These are phyloP conservation scores for Eucalyptus erythrocorys DNA, from an alignment of 345 rosid species.

Conservation along the genomic window DNA sequence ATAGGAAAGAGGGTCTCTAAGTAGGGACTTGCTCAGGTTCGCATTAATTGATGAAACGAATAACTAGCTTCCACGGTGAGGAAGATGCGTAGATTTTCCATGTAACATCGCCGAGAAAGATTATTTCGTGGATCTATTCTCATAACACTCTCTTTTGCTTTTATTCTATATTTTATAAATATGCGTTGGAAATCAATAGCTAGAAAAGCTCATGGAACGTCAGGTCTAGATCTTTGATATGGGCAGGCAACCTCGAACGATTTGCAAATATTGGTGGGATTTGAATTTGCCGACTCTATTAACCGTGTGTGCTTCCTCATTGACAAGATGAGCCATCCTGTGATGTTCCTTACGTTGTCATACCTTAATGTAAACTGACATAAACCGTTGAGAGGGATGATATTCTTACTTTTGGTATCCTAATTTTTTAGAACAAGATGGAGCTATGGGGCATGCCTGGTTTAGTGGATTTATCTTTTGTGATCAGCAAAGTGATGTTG, in stretches of 20 bases:
- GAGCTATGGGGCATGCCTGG: neutral
- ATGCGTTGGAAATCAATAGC: neutral
- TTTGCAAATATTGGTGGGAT: neutral
- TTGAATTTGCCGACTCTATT: neutral
- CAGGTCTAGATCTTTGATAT: neutral
- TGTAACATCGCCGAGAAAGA: neutral
- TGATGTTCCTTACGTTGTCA: neutral
- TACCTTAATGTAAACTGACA: neutral
- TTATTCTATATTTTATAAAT: neutral
- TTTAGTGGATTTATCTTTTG: neutral
- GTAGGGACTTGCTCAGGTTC: neutral
- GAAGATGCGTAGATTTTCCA: neutral
- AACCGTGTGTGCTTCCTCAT: neutral
- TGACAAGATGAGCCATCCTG: neutral
- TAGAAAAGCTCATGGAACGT: neutral
- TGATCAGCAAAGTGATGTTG: neutral
- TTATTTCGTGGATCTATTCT: neutral
- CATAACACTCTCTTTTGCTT: neutral
- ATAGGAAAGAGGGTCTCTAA: neutral
- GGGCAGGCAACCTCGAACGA: fast-evolving
- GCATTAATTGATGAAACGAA: neutral
- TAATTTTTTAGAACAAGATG: neutral
- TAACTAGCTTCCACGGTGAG: neutral
- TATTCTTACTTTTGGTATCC: neutral
- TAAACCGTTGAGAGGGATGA: fast-evolving